These are phyloP conservation scores for Aspergillus carbonarius DNA, from an alignment of 2,329 filamentous ascomycete species.

Conservation along the genomic window DNA sequence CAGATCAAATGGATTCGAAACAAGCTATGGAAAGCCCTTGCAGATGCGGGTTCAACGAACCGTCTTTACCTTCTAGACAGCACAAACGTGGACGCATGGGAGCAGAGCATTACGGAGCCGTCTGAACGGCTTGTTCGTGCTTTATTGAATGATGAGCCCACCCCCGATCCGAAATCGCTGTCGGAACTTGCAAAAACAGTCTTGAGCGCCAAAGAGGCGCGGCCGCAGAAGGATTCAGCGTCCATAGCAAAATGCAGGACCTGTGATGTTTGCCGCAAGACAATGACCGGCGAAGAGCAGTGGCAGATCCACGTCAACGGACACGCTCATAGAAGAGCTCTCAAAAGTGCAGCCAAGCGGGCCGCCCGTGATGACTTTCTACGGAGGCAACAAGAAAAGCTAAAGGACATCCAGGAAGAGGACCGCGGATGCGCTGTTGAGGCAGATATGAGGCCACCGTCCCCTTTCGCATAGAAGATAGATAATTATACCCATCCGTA, in stretches of 20 bases:
- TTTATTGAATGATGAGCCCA: constrained; percentile 61
- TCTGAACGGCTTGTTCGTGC: constrained; percentile 61
- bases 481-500: not conserved
- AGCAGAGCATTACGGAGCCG: constrained; percentile 61
- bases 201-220: constrained; percentile 56
- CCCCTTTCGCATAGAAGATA: not conserved
- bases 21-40: constrained; percentile 72
- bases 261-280: constrained; percentile 70
- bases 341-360: constrained; percentile 44
- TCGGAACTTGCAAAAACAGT: constrained; percentile 57
- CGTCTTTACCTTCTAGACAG: constrained; percentile 79
- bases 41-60: constrained; percentile 52
- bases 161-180: constrained; percentile 60
- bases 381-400: constrained; percentile 20
- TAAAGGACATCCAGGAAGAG: constrained; percentile 1
- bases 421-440: constrained; percentile 3
- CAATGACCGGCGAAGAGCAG: constrained; percentile 55
- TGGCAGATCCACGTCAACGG: constrained; percentile 60
- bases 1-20: constrained; percentile 85
- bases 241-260: constrained; percentile 51
- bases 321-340: constrained; percentile 57
- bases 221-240: constrained; percentile 46
- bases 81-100: constrained; percentile 65
- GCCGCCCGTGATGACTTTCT: constrained; percentile 35
- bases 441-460: constrained; percentile 2